Evolutionary conservation across 306 rosid species (phyloP), one percentile per base, ranked within the genome.

Genomic region (Rubus idaeus): DNA sequence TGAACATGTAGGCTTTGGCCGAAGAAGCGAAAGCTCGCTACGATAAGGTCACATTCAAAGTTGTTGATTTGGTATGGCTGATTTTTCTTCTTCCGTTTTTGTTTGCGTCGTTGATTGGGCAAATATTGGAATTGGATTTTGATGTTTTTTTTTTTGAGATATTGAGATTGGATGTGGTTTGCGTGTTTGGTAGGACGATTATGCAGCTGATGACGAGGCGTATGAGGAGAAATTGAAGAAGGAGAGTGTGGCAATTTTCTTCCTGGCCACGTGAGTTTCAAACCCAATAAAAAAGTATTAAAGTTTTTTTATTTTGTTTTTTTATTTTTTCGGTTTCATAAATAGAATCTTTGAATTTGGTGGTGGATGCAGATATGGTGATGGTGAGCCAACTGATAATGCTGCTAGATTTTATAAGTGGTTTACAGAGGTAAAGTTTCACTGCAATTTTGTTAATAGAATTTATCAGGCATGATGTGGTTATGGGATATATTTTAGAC

Each of bases 301-400:
- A 8, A 3, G 23, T 11, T 64, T 30, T 26, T 56, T 47, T 69
- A 2, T 6, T 45, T 5, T n/a, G n/a, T n/a, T n/a, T 64, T 44
- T 50, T 26, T 37, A 14, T 12, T 61, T 51, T 68, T 41, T 30
- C 35, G 63, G 64, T 30, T 56, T 78, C 10, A 37, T 71, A 70
- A 63, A 75, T 30, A 12, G 17, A 6, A 46, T 46, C 75, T 68
- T 79, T 56, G 63, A 49, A 7, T 16, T 75, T 74, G 81, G 71
- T 47, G 76, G 46, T 77, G 57, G 57, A 46, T 87, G 80, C 85
- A 96, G 99, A 88, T 96, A 96, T 80, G 99, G 99, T 77, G 99
- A 96, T 80, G 99, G 99, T 17, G 99, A 96, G 83, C 99, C 99
- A 62, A 96, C 99, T 0, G 99, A 96, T 75, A 96, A 96, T 74